Evolutionary conservation across 2,329 filamentous ascomycete genomes (phyloP).

Genomic region (Pseudocercospora fijiensis): DNA sequence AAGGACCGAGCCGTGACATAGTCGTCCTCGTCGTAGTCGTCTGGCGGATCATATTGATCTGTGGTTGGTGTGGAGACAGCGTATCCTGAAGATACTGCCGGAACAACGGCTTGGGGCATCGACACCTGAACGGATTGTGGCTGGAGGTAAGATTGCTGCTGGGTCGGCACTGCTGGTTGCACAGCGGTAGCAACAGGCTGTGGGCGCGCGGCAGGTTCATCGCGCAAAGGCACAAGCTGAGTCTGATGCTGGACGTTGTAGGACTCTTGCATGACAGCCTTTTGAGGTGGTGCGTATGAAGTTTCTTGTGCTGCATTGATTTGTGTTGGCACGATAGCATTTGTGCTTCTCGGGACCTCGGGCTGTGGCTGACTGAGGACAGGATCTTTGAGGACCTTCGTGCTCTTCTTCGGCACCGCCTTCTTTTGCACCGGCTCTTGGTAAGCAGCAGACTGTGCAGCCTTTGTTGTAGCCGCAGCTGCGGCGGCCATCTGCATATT

Average conservation of each 20-base stretch:
- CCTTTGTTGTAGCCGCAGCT: constrained; percentile 15
- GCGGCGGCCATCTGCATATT: constrained; percentile 22
- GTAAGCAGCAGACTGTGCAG: constrained; percentile 7
- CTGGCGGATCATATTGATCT: constrained; percentile 48
- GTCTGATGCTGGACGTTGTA: constrained; percentile 29
- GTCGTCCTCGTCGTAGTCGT: constrained; percentile 69
- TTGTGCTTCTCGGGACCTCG: background rate
- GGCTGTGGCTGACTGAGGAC: constrained; percentile 14
- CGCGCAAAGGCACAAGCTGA: constrained; percentile 33
- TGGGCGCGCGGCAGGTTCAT: constrained; percentile 23
- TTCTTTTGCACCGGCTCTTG: constrained; percentile 28
- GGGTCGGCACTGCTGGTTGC: constrained; percentile 1
- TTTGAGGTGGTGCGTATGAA: constrained; percentile 16
- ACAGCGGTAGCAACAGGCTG: background rate
- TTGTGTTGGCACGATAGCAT: constrained; percentile 2
- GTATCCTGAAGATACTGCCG: constrained; percentile 10
- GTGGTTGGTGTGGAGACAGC: constrained; percentile 17
- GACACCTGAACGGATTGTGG: background rate
- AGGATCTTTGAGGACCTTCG: constrained; percentile 34
- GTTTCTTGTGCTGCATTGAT: background rate
- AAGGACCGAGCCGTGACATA: constrained; percentile 76
- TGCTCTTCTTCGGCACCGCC: constrained; percentile 37
- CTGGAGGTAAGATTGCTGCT: constrained; percentile 12
- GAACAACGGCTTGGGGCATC: background rate
- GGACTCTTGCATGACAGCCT: constrained; percentile 4